Percentiles rank a stretch among this genome's conserved stretches.
Conservation (phyloP, 257 asterid species). For the Capsicum chinense region DNA sequence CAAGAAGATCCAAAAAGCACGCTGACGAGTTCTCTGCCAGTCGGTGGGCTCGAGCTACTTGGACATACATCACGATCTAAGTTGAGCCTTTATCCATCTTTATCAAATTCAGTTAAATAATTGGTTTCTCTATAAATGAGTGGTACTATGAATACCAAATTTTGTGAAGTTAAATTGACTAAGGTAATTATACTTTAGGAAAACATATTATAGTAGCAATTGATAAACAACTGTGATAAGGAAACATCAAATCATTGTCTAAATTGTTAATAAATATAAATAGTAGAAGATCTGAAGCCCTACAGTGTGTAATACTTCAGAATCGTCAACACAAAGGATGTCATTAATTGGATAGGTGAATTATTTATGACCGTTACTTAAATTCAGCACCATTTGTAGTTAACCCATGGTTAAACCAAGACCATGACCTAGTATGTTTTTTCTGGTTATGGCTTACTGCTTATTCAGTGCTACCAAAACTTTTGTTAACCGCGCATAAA, state of each 20-base stretch:
- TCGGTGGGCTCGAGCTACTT: neutral
- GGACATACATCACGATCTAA: slow-evolving; percentile 11
- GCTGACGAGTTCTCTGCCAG: neutral
- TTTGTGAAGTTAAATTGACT: slow-evolving; percentile 7
- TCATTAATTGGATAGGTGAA: neutral
- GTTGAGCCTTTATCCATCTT: neutral
- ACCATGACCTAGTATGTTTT: neutral
- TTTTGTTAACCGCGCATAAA: neutral
- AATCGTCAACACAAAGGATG: neutral
- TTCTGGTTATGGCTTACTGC: neutral
- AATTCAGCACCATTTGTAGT: neutral
- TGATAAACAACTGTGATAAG: neutral
- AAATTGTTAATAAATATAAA: neutral
- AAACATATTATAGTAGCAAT: neutral
- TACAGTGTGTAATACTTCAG: slow-evolving; percentile 15
- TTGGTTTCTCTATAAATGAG: slow-evolving; percentile 1
- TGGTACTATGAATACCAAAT: neutral
- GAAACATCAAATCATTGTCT: slow-evolving; percentile 13
- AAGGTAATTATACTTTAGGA: neutral
- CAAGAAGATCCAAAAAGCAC: neutral
- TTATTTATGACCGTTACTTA: neutral
- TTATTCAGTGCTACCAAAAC: neutral
- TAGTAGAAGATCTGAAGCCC: slow-evolving; percentile 1
- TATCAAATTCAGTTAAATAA: slow-evolving; percentile 9
- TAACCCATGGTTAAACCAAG: neutral